These are phyloP conservation scores for Penicillium fimorum DNA, from an alignment of 495 filamentous ascomycete species.

Conservation along the genomic window DNA sequence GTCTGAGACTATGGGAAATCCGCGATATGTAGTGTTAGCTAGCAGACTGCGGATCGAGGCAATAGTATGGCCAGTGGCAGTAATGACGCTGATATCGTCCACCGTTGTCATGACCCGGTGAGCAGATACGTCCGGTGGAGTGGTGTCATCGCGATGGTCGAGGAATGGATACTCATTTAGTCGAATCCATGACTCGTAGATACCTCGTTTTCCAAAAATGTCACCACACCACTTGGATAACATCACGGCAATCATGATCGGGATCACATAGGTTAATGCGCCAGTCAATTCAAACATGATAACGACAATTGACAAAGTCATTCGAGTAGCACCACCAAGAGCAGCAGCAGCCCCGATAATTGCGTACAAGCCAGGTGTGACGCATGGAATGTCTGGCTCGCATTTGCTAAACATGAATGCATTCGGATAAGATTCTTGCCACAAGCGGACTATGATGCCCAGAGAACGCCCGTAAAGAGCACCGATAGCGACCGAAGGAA, in stretches of 20 bases:
- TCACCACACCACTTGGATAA: conserved; percentile 97
- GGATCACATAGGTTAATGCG: conserved; percentile 92
- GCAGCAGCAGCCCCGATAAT: conserved; percentile 97
- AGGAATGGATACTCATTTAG: conserved; percentile 96
- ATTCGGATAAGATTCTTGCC: conserved; percentile 74
- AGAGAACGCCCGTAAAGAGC: conserved; percentile 89
- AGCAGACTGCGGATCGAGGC: conserved; percentile 68
- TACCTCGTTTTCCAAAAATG: conserved; percentile 88
- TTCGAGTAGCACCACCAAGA: conserved; percentile 92
- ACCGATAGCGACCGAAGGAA: conserved; percentile 96
- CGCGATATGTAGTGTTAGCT: conserved; percentile 72
- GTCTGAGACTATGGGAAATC: conserved; percentile 87
- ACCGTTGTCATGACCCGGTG: conserved; percentile 85
- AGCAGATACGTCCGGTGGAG: conserved; percentile 79
- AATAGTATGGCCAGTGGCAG: conserved; percentile 82
- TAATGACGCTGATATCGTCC: conserved; percentile 85
- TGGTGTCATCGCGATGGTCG: conserved; percentile 84
- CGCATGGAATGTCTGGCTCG: conserved; percentile 83
- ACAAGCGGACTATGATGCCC: conserved; percentile 84
- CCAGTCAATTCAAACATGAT: conserved; percentile 99
- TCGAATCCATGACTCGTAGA: conserved; percentile 97
- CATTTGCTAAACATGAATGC: conserved; percentile 78
- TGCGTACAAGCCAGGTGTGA: conserved; percentile 92
- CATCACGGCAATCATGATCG: conserved; percentile 99
- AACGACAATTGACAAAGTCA: conserved; percentile 95